phyloP scores from a whole-genome alignment of 2,329 filamentous ascomycete genomes.

The Fusarium nematophilum region DNA sequence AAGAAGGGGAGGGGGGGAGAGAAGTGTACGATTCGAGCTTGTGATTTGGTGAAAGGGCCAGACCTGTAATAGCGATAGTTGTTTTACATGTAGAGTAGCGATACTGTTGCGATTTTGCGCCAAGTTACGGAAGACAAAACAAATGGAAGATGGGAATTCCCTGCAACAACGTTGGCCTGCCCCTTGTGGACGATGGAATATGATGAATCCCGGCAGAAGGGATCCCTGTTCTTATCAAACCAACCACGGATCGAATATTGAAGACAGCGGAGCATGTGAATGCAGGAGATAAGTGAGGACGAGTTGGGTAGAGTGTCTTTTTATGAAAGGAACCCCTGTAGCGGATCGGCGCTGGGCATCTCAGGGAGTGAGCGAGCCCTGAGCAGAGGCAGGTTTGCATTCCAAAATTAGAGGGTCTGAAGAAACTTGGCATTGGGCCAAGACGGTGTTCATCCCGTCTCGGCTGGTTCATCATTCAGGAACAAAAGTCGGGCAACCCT shows the following conservation, averaged over 20 bases:
- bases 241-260: neutral
- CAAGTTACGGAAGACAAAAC: constrained; percentile 26
- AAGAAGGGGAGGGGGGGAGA: no score
- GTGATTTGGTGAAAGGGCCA: neutral
- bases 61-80: constrained; percentile 29
- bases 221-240: neutral
- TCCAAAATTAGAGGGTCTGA: no score
- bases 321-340: constrained; percentile 4
- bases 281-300: neutral
- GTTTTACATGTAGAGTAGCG: constrained; percentile 31
- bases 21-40: constrained; percentile 26
- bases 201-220: neutral
- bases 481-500: no score
- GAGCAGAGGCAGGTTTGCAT: no score
- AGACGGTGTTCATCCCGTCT: no score
- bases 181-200: no score
- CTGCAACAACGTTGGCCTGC: no score
- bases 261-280: neutral
- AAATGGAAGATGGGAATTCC: constrained; percentile 11
- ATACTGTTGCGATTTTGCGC: constrained; percentile 29
- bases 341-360: constrained; percentile 4
- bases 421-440: no score
- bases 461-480: no score
- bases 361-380: no score
- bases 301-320: neutral